These are phyloP conservation scores for Fimicolochytrium jonesii DNA, from an alignment of 192 early-diverging fungal species.

Conservation along the genomic window DNA sequence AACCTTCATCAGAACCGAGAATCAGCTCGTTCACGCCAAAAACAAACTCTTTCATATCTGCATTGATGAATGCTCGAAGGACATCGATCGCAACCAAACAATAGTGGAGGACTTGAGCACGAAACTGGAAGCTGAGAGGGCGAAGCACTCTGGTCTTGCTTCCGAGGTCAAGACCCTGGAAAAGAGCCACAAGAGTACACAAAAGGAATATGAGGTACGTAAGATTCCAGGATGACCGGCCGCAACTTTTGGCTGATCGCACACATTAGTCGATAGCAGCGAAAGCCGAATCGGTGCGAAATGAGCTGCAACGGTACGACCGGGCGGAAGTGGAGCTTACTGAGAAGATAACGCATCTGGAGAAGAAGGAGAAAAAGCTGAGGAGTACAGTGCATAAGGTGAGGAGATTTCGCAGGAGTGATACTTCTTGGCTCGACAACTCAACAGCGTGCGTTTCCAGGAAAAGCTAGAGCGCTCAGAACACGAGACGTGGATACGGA, in stretches of 20 bases:
- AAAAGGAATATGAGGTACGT: constrained; percentile 48
- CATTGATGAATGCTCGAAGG: constrained; percentile 56
- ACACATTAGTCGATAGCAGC: constrained; percentile 41
- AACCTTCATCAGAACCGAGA: constrained; percentile 73
- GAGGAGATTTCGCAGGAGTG: too few species aligned
- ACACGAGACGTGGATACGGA: constrained; percentile 61
- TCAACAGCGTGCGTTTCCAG: too few species aligned
- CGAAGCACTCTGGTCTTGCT: constrained; percentile 56
- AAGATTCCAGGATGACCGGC: neutral
- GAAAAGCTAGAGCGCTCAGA: constrained; percentile 55
- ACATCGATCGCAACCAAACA: constrained; percentile 44
- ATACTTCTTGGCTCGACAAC: too few species aligned
- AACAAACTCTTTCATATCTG: constrained; percentile 74
- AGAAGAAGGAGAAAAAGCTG: constrained; percentile 73
- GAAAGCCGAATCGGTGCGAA: constrained; percentile 51
- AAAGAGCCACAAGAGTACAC: constrained; percentile 45
- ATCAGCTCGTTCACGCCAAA: constrained; percentile 66
- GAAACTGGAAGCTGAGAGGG: constrained; percentile 56
- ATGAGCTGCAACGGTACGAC: constrained; percentile 55
- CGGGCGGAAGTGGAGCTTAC: constrained; percentile 73
- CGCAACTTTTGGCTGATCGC: neutral
- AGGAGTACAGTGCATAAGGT: constrained; percentile 63
- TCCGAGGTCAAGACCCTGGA: constrained; percentile 63
- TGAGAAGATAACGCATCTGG: constrained; percentile 81
- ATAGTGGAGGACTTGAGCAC: constrained; percentile 44